These are phyloP conservation scores for Pleurotus cornucopiae DNA, from an alignment of 768 basidiomycete species.

Conservation along the genomic window DNA sequence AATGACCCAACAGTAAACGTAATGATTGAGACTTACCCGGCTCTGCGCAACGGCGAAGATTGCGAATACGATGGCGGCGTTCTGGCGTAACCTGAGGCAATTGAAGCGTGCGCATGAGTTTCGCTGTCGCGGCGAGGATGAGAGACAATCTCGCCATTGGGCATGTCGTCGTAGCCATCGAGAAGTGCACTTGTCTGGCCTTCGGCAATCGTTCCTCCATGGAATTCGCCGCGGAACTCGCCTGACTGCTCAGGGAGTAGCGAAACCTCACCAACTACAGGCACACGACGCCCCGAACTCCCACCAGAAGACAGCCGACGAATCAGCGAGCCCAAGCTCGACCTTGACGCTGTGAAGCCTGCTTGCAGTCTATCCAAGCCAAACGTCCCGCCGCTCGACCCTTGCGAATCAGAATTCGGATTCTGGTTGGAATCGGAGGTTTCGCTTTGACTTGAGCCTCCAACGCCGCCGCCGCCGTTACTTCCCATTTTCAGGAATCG, in stretches of 20 bases:
- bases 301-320: background rate
- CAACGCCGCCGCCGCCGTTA: too few relatives aligned
- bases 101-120: background rate
- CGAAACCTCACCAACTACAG: too few relatives aligned
- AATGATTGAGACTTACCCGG: background rate
- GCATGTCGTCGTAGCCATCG: too few relatives aligned
- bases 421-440: background rate
- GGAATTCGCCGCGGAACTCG: too few relatives aligned
- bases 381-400: background rate
- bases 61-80: background rate
- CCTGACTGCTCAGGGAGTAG: too few relatives aligned
- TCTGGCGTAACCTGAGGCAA: background rate
- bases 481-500: too few relatives aligned
- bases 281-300: background rate
- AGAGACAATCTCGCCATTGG: too few relatives aligned
- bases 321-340: background rate
- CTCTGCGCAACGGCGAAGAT: constrained; percentile 1
- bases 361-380: background rate
- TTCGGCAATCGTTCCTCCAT: too few relatives aligned
- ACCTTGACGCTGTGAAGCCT: background rate
- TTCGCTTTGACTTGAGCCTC: too few relatives aligned
- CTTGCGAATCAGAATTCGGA: background rate
- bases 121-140: too few relatives aligned
- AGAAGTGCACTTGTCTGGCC: too few relatives aligned
- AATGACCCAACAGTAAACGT: background rate